Evolutionary conservation across 305 asterid species (phyloP), one percentile per base, ranked within the genome.

Genomic region (Coffea humblotiana): DNA sequence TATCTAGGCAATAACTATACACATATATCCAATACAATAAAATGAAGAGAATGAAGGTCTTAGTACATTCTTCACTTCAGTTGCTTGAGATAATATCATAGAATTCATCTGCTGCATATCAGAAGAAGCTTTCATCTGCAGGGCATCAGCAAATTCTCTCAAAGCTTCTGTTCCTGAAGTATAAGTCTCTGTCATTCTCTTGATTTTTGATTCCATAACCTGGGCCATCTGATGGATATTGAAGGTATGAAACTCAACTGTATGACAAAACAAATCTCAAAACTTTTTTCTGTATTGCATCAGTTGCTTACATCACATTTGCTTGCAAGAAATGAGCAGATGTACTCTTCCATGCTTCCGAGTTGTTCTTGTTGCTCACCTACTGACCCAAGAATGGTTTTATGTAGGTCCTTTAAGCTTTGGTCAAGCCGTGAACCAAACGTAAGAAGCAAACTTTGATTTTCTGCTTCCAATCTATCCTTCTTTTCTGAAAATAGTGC

Each of bases 281-380:
- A 73, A 40, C 43, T 78, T 69, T 29, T 27, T 51, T 35, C 78
- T 37, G 45, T 27, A 25, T 19, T 32, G 71, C 27, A 58, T 58
- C 19, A 18, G 51, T 74, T 32, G 72, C 93, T 88, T 89, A 92
- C 98, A 72, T 92, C 84, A 79, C 82, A 78, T 90, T 93, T 93
- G 77, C 80, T 82, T 65, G 87, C 93, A 82, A 90, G 90, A 85
- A 90, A 93, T 78, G 87, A 80, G 80, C 65, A 77, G 84, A 77
- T 84, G 76, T 85, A 77, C 79, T 88, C 89, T 77, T 90, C 91
- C 72, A 90, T 85, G 86, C 86, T 64, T 88, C 83, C 87, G 69
- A 93, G 79, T 75, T 93, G 96, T 79, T 84, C 90, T 64, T 93
- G 92, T 81, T 93, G 98, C 85, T 92, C 87, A 67, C 91, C 86